A percentile compares a stretch with the other conserved stretches of the same genome.
Evolutionary conservation across 345 rosid genomes (phyloP).

Genomic region (Gossypioides kirkii): DNA sequence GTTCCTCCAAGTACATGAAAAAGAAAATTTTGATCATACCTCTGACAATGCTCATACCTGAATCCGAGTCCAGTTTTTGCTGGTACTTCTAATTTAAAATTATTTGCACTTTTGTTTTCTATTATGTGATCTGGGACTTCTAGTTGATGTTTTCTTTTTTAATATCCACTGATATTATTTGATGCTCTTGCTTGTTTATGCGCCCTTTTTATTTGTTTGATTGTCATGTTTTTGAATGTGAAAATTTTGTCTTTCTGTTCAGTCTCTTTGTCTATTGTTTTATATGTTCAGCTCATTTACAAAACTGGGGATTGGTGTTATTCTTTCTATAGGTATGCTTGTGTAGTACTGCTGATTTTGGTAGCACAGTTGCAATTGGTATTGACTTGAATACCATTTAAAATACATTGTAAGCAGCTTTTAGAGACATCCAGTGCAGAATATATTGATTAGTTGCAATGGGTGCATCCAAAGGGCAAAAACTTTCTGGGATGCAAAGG

Average conservation of each 20-base stretch:
- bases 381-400: background rate
- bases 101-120: background rate
- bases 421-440: background rate
- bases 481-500: conserved; percentile 84
- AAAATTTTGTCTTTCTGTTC: background rate
- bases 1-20: background rate
- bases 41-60: background rate
- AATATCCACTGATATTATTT: background rate
- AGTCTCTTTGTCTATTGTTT: background rate
- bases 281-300: background rate
- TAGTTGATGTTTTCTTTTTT: background rate
- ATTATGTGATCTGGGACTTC: background rate
- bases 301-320: background rate
- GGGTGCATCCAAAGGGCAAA: conserved; percentile 27
- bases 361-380: background rate
- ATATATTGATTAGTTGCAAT: conserved; percentile 20
- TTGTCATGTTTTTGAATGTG: background rate
- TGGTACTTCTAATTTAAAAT: background rate
- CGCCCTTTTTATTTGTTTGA: background rate
- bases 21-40: background rate
- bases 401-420: background rate
- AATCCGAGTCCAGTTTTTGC: background rate
- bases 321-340: background rate
- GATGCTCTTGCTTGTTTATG: background rate
- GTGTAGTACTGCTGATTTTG: background rate